Evolutionary conservation across 2,329 filamentous ascomycete genomes (phyloP).

Genomic region (Colletotrichum tofieldiae): DNA sequence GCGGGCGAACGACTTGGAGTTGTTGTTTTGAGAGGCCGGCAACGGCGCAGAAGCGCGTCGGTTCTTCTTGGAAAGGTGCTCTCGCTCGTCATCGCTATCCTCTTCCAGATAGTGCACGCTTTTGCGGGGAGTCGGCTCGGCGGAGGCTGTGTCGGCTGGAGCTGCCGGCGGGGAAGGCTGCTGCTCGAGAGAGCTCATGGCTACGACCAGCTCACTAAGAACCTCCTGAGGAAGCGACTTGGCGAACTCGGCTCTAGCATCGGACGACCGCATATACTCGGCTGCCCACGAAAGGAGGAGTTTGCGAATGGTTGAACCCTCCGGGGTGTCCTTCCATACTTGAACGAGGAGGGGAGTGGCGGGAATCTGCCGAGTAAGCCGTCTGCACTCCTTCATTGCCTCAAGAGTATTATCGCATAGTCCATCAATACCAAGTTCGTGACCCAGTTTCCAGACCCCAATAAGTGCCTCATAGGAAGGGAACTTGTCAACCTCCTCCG

Average conservation of each 20-base stretch:
- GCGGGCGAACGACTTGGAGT: slow-evolving; percentile 21
- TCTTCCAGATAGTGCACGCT: slow-evolving; percentile 67
- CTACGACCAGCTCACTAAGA: slow-evolving; percentile 73
- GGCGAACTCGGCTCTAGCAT: slow-evolving; percentile 70
- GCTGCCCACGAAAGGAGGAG: slow-evolving; percentile 75
- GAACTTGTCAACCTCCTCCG: slow-evolving; percentile 57
- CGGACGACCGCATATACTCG: slow-evolving; percentile 74
- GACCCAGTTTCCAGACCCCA: slow-evolving; percentile 70
- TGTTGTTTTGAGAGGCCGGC: slow-evolving; percentile 43
- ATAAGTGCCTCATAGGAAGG: slow-evolving; percentile 71
- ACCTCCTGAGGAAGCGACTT: slow-evolving; percentile 75
- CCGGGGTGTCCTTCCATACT: slow-evolving; percentile 75
- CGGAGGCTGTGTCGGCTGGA: slow-evolving; percentile 40
- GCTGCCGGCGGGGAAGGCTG: slow-evolving; percentile 49
- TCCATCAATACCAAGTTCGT: slow-evolving; percentile 67
- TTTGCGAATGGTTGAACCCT: slow-evolving; percentile 71
- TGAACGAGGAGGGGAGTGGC: slow-evolving; percentile 72
- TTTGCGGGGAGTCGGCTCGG: slow-evolving; percentile 54
- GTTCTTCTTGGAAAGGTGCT: slow-evolving; percentile 56
- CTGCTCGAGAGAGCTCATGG: slow-evolving; percentile 71
- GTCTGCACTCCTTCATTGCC: slow-evolving; percentile 71
- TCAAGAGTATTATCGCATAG: slow-evolving; percentile 71
- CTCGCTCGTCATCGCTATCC: slow-evolving; percentile 57
- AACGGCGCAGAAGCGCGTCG: slow-evolving; percentile 58
- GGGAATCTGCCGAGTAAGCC: slow-evolving; percentile 69